These are phyloP conservation scores for Lyophyllum decastes DNA, from an alignment of 768 basidiomycete species.

Conservation along the genomic window DNA sequence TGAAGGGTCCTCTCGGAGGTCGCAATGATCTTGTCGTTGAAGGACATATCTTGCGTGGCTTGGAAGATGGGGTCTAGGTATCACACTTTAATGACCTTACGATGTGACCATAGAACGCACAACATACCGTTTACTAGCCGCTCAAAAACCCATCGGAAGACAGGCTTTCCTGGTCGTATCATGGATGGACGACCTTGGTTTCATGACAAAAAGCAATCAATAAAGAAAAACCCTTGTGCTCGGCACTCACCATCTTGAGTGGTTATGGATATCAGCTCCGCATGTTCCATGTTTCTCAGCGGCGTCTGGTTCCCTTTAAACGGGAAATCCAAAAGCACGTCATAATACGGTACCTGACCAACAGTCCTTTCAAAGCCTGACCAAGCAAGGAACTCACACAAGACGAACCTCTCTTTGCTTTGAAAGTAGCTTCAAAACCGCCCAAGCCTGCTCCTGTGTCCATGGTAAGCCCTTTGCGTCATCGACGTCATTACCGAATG, in stretches of 20 bases:
- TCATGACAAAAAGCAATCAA: background rate
- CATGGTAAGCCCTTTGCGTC: slow-evolving; percentile 84
- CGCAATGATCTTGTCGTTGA: slow-evolving; percentile 69
- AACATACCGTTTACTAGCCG: slow-evolving; percentile 71
- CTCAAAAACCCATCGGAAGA: slow-evolving; percentile 85
- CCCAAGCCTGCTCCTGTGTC: slow-evolving; percentile 89
- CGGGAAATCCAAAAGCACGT: slow-evolving; percentile 77
- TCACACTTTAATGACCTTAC: slow-evolving; percentile 7
- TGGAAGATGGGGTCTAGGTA: slow-evolving; percentile 70
- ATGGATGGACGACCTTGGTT: slow-evolving; percentile 74
- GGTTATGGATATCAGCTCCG: slow-evolving; percentile 81
- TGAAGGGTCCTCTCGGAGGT: slow-evolving; percentile 64
- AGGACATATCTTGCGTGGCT: slow-evolving; percentile 79
- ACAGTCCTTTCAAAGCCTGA: background rate
- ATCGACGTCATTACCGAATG: slow-evolving; percentile 90
- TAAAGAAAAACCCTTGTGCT: background rate
- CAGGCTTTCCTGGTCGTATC: slow-evolving; percentile 89
- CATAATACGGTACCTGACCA: slow-evolving; percentile 75
- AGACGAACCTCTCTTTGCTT: slow-evolving; percentile 60
- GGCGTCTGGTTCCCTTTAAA: slow-evolving; percentile 91
- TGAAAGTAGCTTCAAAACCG: slow-evolving; percentile 72
- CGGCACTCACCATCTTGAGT: slow-evolving; percentile 63
- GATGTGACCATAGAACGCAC: background rate
- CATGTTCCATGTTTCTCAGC: slow-evolving; percentile 83
- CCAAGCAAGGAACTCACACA: slow-evolving; percentile 14